Base-by-base conservation (phyloP, 75 land plant species). In the Selaginella tamariscina region DNA sequence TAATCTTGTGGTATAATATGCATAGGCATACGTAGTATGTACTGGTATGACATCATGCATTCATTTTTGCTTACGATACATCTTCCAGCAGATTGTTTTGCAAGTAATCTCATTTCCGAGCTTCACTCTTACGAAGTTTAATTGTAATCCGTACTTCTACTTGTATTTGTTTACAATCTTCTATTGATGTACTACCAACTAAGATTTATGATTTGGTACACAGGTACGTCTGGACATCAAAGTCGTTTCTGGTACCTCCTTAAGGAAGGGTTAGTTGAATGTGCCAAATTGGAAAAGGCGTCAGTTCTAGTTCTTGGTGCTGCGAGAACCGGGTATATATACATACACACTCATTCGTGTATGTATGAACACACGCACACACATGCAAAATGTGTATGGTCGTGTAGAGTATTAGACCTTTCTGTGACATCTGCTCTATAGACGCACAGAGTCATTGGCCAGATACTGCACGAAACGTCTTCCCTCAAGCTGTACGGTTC, bases 391-490 rank as follows among this genome's bases (percentile, higher is more conserved):
- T n/a, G n/a, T n/a, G n/a, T n/a, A n/a, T n/a, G n/a, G n/a, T n/a
- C n/a, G n/a, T n/a, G n/a, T n/a, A n/a, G n/a, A n/a, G n/a, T n/a
- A n/a, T n/a, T n/a, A n/a, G n/a, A n/a, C n/a, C n/a, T n/a, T n/a
- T n/a, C 49, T 39, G 15, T 39, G 49, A 39, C 15, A 15, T 39
- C 15, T 15, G 49, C 5, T 39, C 49, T 39, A 70, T 80, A 86
- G 95, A 66, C 65, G 71, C 54, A 72, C 82, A 59, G 30, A 70
- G 59, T 85, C 89, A 24, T 56, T 83, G 20, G 95, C 90, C 24
- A 88, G 82, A 56, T 84, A 88, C 70, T 86, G 89, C 30, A 57
- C 79, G 18, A 86, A 68, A 69, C 82, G 82, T 56, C 75, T 92
- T 30, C 78, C 97, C 13, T 76, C 56, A 13, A 76, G 69, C 27